Percentiles rank a stretch among this genome's conserved stretches.
Evolutionary conservation across 169 alveolate genomes (phyloP).

Genomic region (Eimeria necatrix): DNA sequence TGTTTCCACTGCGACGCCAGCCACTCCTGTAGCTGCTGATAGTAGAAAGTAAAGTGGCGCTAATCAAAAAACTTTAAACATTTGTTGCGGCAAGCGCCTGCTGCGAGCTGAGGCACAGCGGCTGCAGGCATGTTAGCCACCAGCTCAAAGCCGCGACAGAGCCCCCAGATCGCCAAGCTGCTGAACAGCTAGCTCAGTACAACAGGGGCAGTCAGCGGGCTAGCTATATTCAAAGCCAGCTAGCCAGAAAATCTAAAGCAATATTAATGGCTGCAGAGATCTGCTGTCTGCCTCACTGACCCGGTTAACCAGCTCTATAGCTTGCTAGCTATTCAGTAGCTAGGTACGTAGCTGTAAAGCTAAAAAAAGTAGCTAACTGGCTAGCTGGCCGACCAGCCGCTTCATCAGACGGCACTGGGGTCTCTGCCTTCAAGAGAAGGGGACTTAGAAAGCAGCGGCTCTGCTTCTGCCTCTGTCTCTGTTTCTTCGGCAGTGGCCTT

Average conservation of each 20-base stretch:
- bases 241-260: too few species aligned
- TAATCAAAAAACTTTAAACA: neutral
- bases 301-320: neutral
- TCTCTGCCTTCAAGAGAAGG: neutral
- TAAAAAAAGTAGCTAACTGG: neutral
- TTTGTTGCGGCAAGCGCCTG: neutral
- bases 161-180: neutral
- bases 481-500: neutral
- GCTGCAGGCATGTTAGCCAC: too few species aligned
- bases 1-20: neutral
- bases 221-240: neutral
- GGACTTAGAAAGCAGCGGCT: neutral
- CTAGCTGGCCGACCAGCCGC: neutral
- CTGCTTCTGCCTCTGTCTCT: neutral
- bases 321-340: neutral
- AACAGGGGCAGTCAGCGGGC: neutral
- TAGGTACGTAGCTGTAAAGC: neutral
- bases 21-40: conserved; percentile 1
- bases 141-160: too few species aligned
- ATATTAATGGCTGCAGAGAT: too few species aligned
- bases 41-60: neutral
- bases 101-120: too few species aligned
- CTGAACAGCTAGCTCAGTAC: neutral
- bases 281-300: too few species aligned
- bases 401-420: neutral